These are phyloP conservation scores for Ormosia semicastrata DNA, from an alignment of 306 rosid genomes.

Conservation along the genomic window DNA sequence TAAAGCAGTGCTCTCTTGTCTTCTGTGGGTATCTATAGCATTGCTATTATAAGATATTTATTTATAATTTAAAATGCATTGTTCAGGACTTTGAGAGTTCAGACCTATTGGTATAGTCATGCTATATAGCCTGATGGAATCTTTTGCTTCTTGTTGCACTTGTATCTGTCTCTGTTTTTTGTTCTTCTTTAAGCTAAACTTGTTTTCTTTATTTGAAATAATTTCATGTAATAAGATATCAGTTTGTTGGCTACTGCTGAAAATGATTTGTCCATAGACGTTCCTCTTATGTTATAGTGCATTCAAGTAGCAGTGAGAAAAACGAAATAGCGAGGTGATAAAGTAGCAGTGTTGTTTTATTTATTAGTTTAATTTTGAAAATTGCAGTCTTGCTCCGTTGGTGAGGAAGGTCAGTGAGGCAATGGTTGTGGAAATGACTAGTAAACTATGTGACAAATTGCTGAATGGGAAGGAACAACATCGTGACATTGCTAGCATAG, in stretches of 20 bases:
- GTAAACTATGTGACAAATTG: slow-evolving; percentile 77
- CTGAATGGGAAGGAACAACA: slow-evolving; percentile 92
- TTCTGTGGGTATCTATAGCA: neutral
- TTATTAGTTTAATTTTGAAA: neutral
- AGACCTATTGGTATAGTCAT: neutral
- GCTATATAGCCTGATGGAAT: neutral
- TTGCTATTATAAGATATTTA: neutral
- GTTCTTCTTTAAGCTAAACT: neutral
- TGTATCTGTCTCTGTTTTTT: neutral
- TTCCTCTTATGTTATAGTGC: slow-evolving; percentile 9
- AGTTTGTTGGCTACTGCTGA: neutral
- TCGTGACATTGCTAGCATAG: slow-evolving; percentile 96
- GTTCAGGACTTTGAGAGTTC: neutral
- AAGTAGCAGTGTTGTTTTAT: neutral
- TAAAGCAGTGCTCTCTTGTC: neutral
- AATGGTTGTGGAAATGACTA: slow-evolving; percentile 89
- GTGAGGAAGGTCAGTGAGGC: slow-evolving; percentile 86
- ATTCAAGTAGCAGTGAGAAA: neutral
- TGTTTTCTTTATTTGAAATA: neutral
- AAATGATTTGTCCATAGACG: neutral
- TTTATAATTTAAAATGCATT: neutral
- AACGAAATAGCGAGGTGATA: neutral
- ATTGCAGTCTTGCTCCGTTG: slow-evolving; percentile 87
- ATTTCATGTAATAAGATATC: neutral
- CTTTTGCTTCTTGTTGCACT: neutral